These are phyloP conservation scores for Ascochyta rabiei DNA, from an alignment of 2,329 filamentous ascomycete species.

Conservation along the genomic window DNA sequence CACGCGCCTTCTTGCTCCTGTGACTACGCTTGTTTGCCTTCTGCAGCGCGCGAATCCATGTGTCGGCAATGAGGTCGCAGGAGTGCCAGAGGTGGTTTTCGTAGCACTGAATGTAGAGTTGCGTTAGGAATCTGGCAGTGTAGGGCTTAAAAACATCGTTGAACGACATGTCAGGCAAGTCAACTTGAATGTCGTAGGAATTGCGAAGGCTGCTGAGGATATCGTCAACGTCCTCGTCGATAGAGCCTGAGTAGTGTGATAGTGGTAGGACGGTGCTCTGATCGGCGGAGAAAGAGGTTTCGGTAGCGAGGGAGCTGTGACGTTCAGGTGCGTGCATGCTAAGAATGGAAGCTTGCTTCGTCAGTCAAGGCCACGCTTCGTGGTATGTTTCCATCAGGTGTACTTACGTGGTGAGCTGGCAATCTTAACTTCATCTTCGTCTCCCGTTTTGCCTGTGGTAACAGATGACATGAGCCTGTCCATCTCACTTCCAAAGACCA, in stretches of 20 bases:
- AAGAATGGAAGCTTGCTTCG: neutral
- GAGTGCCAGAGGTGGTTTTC: conserved; percentile 17
- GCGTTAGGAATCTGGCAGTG: conserved; percentile 24
- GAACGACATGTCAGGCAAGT: conserved; percentile 24
- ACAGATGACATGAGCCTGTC: conserved; percentile 7
- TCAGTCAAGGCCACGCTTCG: neutral
- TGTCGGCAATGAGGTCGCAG: conserved; percentile 42
- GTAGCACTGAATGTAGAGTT: conserved; percentile 38
- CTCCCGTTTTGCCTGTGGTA: neutral
- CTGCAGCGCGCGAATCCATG: conserved; percentile 44
- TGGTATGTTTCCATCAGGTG: too few relatives aligned
- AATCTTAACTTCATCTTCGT: neutral
- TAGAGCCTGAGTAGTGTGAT: neutral
- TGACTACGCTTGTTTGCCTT: conserved; percentile 9
- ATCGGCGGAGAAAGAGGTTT: neutral
- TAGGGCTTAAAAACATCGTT: conserved; percentile 18
- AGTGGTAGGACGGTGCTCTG: neutral
- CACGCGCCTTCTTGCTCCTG: neutral
- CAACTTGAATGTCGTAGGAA: conserved; percentile 8
- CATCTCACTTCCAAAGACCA: conserved; percentile 11
- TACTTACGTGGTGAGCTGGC: conserved; percentile 8
- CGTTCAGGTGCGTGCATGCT: neutral
- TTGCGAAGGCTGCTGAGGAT: conserved; percentile 10
- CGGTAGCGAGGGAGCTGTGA: neutral
- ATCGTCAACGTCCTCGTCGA: conserved; percentile 1